These are phyloP conservation scores for Thermochaetoides dissita DNA, from an alignment of 2,329 filamentous ascomycete genomes.

Conservation along the genomic window DNA sequence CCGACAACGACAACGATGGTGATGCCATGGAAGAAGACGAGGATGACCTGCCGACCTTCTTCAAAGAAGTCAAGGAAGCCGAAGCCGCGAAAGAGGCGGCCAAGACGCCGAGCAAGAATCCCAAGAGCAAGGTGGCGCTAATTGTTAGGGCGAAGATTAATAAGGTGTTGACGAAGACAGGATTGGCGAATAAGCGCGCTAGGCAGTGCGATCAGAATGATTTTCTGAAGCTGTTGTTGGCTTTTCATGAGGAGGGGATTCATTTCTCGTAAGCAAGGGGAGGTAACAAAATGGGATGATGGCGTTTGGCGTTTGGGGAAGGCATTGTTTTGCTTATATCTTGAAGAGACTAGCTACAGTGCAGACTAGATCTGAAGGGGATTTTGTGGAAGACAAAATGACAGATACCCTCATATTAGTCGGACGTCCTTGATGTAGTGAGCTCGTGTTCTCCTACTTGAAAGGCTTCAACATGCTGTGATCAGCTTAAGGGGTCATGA, in stretches of 20 bases:
- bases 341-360: too few species aligned
- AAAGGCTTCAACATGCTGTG: too few species aligned
- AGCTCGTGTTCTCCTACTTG: too few species aligned
- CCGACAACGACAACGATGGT: conserved; percentile 35
- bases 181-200: conserved; percentile 66
- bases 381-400: too few species aligned
- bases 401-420: too few species aligned
- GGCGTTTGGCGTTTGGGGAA: too few species aligned
- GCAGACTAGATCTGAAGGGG: too few species aligned
- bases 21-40: conserved; percentile 42
- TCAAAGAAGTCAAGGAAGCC: conserved; percentile 47
- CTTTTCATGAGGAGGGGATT: conserved; percentile 80
- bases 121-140: conserved; percentile 65
- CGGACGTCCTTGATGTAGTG: too few species aligned
- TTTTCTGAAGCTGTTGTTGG: conserved; percentile 54
- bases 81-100: conserved; percentile 23
- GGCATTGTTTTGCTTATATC: background rate
- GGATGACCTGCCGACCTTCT: conserved; percentile 70
- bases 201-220: conserved; percentile 86
- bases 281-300: too few species aligned
- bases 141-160: conserved; percentile 77
- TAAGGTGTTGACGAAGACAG: conserved; percentile 70
- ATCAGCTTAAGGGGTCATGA: too few species aligned
- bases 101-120: conserved; percentile 56
- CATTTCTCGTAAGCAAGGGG: conserved; percentile 59